Evolutionary conservation across 2,329 filamentous ascomycete genomes (phyloP).

Genomic region (Apiospora arundinis): DNA sequence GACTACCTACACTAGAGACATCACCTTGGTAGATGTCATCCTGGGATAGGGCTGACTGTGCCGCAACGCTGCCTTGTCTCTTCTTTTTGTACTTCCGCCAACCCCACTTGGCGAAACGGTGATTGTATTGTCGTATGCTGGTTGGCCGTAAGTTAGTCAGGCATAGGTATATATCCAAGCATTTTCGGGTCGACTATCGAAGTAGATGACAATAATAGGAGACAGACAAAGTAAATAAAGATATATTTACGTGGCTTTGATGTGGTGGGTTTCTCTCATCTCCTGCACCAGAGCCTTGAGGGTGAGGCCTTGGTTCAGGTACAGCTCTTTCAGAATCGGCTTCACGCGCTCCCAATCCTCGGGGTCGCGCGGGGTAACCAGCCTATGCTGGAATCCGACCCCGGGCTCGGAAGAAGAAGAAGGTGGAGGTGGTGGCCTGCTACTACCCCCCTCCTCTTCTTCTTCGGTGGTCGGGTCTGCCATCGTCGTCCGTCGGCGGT

Average conservation of each 20-base stretch:
- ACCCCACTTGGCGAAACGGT: constrained; percentile 18
- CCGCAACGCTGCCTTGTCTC: constrained; percentile 8
- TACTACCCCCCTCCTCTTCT: not conserved
- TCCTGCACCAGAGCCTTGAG: constrained; percentile 15
- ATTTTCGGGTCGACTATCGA: no score
- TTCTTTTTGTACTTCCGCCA: constrained; percentile 20
- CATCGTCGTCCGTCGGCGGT: not conserved
- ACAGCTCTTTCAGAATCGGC: constrained; percentile 18
- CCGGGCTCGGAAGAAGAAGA: not conserved
- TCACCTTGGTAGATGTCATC: constrained; percentile 2
- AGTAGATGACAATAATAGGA: not conserved
- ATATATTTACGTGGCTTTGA: not conserved
- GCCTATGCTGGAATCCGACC: not conserved
- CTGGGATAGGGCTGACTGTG: not conserved
- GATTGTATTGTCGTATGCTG: constrained; percentile 5
- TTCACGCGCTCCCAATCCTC: constrained; percentile 20
- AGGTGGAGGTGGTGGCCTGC: not conserved
- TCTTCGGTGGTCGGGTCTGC: not conserved
- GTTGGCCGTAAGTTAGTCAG: not conserved
- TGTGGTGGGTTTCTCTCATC: not conserved
- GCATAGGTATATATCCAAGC: not conserved
- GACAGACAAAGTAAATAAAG: not conserved
- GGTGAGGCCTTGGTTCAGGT: constrained; percentile 14
- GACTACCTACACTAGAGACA: not conserved
- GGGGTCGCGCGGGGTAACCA: constrained; percentile 13